A percentile compares a stretch with the other conserved stretches of the same genome.
Evolutionary conservation across 768 basidiomycete genomes (phyloP).

Genomic region (Rhizopogon vesiculosus): DNA sequence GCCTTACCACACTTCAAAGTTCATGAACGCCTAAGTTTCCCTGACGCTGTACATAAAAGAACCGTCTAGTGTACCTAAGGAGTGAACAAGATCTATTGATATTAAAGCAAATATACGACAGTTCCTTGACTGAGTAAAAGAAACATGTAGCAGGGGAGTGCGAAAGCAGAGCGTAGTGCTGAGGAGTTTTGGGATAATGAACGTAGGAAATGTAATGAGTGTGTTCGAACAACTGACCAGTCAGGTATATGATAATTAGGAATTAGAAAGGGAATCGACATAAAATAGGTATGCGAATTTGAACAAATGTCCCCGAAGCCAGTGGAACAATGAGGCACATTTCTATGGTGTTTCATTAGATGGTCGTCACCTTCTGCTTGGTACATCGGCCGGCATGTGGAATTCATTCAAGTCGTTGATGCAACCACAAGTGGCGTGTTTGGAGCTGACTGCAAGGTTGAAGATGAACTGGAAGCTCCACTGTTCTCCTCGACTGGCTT

Average conservation of each 20-base stretch:
- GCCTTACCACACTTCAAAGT: neutral
- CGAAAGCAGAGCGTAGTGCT: neutral
- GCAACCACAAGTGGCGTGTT: neutral
- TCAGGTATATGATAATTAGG: neutral
- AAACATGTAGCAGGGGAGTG: neutral
- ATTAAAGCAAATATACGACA: neutral
- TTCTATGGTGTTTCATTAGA: neutral
- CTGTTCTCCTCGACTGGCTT: slow-evolving; percentile 18
- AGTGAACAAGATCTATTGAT: neutral
- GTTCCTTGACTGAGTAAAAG: neutral
- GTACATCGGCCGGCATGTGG: neutral
- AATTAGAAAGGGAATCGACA: neutral
- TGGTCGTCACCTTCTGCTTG: neutral
- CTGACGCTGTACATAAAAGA: neutral
- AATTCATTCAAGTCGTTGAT: neutral
- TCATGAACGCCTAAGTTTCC: neutral
- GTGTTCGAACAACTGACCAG: neutral
- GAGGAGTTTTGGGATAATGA: neutral
- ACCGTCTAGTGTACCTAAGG: neutral
- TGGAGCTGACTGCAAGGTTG: neutral
- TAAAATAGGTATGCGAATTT: neutral
- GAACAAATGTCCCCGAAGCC: neutral
- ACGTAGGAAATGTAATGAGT: neutral
- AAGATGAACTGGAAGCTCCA: slow-evolving; percentile 10
- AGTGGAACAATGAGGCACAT: neutral